phyloP scores from a whole-genome alignment of 257 asterid species.

The Echium plantagineum region DNA sequence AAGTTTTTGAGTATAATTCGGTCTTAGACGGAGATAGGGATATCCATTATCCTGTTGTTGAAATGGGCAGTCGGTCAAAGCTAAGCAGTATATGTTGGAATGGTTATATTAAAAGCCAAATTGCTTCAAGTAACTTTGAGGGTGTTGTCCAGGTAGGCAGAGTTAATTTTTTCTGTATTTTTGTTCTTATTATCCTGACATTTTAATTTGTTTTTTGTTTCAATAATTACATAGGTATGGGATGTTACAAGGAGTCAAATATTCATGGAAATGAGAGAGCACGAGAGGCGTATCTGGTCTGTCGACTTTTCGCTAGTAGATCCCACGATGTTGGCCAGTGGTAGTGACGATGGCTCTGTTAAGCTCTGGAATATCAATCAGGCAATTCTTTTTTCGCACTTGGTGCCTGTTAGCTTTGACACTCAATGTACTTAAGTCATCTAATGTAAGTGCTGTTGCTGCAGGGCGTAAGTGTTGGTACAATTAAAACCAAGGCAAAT shows the following conservation, averaged over 20 bases:
- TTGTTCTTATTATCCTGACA: background rate
- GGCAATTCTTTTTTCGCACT: conserved; percentile 96
- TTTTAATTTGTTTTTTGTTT: conserved; percentile 2
- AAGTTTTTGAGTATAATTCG: conserved; percentile 76
- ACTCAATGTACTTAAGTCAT: conserved; percentile 72
- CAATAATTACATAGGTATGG: conserved; percentile 57
- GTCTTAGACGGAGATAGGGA: conserved; percentile 62
- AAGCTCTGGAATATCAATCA: conserved; percentile 99
- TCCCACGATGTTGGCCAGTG: conserved; percentile 94
- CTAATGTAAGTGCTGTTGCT: conserved; percentile 33
- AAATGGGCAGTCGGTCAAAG: conserved; percentile 81
- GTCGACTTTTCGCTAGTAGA: conserved; percentile 88
- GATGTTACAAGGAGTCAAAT: conserved; percentile 79
- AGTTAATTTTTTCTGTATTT: background rate
- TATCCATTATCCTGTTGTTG: conserved; percentile 94
- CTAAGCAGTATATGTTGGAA: conserved; percentile 98
- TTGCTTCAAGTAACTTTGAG: conserved; percentile 97
- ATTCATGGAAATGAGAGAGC: conserved; percentile 95
- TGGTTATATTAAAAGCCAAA: conserved; percentile 85
- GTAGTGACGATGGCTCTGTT: conserved; percentile 95
- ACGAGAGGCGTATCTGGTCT: conserved; percentile 93
- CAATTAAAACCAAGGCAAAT: conserved; percentile 87
- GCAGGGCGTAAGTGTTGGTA: conserved; percentile 87
- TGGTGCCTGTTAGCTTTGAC: conserved; percentile 93
- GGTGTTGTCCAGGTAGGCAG: conserved; percentile 84